phyloP scores from a whole-genome alignment of 2,329 filamentous ascomycete genomes.

The Ampelomyces quisqualis region DNA sequence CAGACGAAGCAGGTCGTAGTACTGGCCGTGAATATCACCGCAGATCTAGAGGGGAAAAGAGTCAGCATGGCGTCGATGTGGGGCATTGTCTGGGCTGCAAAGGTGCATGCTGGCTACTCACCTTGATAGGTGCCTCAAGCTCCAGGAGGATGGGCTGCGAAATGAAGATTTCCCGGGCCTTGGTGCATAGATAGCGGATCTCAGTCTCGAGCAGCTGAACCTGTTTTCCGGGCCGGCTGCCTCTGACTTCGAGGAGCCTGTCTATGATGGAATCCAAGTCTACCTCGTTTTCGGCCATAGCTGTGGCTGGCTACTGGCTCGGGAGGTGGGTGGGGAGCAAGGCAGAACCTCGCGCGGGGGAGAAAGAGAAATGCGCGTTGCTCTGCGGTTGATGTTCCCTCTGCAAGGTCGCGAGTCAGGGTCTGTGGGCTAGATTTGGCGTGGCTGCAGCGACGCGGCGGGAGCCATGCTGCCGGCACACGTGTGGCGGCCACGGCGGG shows the following conservation, averaged over 20 bases:
- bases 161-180: constrained; percentile 98
- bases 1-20: constrained; percentile 93
- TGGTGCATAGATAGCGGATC: constrained; percentile 96
- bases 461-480: constrained; percentile 14
- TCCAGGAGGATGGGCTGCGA: constrained; percentile 97
- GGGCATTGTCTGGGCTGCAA: constrained; percentile 4
- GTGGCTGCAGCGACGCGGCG: constrained; percentile 5
- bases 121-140: constrained; percentile 98
- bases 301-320: constrained; percentile 45
- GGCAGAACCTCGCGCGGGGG: constrained; percentile 40
- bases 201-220: constrained; percentile 95
- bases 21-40: constrained; percentile 98
- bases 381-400: constrained; percentile 23
- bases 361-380: constrained; percentile 30
- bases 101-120: constrained; percentile 49
- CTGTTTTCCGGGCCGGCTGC: constrained; percentile 96
- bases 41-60: constrained; percentile 68
- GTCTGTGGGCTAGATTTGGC: constrained; percentile 9
- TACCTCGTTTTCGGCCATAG: constrained; percentile 84
- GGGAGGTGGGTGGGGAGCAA: constrained; percentile 24
- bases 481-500: constrained; percentile 12
- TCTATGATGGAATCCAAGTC: constrained; percentile 99
- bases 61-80: constrained; percentile 16
- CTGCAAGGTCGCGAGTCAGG: constrained; percentile 23
- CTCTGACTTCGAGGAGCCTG: constrained; percentile 93